These are phyloP conservation scores for Larix kaempferi DNA, from an alignment of 75 land plant genomes.

Conservation along the genomic window DNA sequence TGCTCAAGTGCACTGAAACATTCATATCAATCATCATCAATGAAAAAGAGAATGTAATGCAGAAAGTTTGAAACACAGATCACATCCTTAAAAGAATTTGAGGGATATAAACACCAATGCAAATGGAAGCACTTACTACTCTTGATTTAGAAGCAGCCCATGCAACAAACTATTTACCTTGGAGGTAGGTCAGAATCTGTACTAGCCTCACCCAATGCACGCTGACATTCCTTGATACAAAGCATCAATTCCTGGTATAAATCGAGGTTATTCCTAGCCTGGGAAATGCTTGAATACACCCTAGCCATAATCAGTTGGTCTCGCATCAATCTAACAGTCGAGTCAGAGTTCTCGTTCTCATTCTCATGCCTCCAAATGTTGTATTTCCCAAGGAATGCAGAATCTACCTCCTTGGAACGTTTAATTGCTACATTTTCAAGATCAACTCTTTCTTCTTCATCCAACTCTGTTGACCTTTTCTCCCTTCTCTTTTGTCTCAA, in stretches of 20 bases:
- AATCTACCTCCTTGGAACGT: constrained; percentile 76
- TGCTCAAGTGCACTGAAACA: constrained; percentile 58
- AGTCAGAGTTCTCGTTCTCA: constrained; percentile 86
- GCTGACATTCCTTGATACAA: constrained; percentile 57
- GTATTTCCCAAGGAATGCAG: constrained; percentile 78
- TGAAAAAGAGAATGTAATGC: not conserved
- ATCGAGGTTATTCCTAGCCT: constrained; percentile 46
- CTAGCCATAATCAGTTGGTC: constrained; percentile 98
- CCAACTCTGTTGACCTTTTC: constrained; percentile 65
- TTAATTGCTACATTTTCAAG: constrained; percentile 88
- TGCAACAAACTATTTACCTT: constrained; percentile 37
- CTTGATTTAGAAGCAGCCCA: not conserved
- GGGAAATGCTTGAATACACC: constrained; percentile 77
- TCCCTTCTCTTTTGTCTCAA: constrained; percentile 62
- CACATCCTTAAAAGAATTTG: not conserved
- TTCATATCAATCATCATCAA: not conserved
- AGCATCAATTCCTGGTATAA: constrained; percentile 45
- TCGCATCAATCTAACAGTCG: constrained; percentile 78
- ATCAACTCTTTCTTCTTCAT: constrained; percentile 57
- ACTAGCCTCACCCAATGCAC: constrained; percentile 59
- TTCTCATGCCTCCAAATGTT: constrained; percentile 89
- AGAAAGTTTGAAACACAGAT: not conserved
- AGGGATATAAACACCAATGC: not conserved
- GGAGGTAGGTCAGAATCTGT: constrained; percentile 62
- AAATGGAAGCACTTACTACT: not conserved